Conservation (phyloP, 345 rosid species). For the Eucalyptus tenuipes region DNA sequence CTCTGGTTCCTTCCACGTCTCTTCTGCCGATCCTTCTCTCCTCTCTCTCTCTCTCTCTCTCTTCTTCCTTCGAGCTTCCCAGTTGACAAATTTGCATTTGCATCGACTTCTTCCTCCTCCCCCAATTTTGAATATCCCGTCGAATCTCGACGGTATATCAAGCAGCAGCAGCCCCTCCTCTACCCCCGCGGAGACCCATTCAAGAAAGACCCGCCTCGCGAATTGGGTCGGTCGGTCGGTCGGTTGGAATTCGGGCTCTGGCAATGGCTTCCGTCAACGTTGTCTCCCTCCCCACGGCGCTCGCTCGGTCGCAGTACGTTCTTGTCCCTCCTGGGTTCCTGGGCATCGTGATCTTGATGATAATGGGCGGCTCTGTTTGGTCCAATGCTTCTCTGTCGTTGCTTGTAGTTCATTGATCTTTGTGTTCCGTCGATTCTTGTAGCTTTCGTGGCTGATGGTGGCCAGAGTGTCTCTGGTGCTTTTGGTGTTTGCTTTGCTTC, state of each 20-base stretch:
- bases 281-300: background rate
- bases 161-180: background rate
- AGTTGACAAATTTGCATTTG: background rate
- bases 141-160: background rate
- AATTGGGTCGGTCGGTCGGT: background rate
- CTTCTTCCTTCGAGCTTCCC: background rate
- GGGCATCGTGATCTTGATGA: background rate
- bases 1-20: background rate
- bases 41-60: background rate
- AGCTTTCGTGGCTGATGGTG: background rate
- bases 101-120: background rate
- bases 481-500: background rate
- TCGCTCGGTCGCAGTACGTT: background rate
- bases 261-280: background rate
- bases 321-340: background rate
- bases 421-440: background rate
- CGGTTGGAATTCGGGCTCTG: background rate
- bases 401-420: background rate
- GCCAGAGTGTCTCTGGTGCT: background rate
- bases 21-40: background rate
- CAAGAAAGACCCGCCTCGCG: background rate
- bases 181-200: background rate
- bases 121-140: background rate
- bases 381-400: background rate
- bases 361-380: background rate